Evolutionary conservation across 495 filamentous ascomycete genomes (phyloP).

Genomic region (Aspergillus sparsus): DNA sequence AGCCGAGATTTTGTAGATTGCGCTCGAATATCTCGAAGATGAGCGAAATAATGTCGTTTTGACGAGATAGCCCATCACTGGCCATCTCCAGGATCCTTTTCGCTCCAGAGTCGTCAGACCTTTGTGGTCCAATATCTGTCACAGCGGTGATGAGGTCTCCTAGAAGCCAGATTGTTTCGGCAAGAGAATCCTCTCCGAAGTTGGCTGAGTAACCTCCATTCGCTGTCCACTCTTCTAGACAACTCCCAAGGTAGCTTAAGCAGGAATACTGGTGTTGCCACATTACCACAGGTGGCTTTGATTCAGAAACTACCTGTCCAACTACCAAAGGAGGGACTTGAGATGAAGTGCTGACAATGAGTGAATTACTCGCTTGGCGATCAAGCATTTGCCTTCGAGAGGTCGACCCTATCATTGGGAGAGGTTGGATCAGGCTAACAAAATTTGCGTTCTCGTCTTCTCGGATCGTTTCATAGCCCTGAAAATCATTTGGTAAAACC

Average conservation of each 20-base stretch:
- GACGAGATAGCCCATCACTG: slow-evolving; percentile 69
- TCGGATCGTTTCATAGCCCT: slow-evolving; percentile 68
- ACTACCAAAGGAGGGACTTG: slow-evolving; percentile 60
- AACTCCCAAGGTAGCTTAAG: slow-evolving; percentile 72
- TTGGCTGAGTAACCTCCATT: slow-evolving; percentile 38
- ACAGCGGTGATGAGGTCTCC: slow-evolving; percentile 53
- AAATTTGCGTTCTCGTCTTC: slow-evolving; percentile 83
- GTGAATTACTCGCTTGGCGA: slow-evolving; percentile 31
- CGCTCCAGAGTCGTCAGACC: slow-evolving; percentile 37
- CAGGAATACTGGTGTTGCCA: slow-evolving; percentile 77
- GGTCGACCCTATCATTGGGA: slow-evolving; percentile 42
- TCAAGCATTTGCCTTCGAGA: slow-evolving; percentile 25
- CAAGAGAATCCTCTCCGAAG: slow-evolving; percentile 50
- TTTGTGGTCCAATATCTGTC: slow-evolving; percentile 30
- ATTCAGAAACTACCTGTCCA: slow-evolving; percentile 70
- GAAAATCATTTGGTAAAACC: slow-evolving; percentile 62
- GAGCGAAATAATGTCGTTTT: slow-evolving; percentile 76
- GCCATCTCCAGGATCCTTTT: slow-evolving; percentile 65
- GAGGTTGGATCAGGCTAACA: slow-evolving; percentile 42
- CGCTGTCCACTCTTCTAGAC: slow-evolving; percentile 61
- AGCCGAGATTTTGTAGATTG: slow-evolving; percentile 63
- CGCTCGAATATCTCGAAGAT: slow-evolving; percentile 83
- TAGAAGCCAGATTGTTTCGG: slow-evolving; percentile 65
- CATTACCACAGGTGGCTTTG: slow-evolving; percentile 62
- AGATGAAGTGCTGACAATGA: slow-evolving; percentile 44